phyloP scores from a whole-genome alignment of 176 grass and related monocot genomes.

The Musa beccarii region DNA sequence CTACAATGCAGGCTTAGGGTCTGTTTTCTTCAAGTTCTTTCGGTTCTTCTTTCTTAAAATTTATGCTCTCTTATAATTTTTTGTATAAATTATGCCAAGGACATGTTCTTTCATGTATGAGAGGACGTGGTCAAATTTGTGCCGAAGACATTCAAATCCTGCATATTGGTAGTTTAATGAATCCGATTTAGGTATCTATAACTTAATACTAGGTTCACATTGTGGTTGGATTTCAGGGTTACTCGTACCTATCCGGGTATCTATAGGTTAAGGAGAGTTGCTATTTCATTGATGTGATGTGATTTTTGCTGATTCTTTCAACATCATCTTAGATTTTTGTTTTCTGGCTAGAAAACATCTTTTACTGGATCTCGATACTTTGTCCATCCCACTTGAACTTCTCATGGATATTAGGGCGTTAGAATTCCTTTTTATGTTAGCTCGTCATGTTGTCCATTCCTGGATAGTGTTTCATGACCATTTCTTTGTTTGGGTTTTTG shows the following conservation, averaged over 20 bases:
- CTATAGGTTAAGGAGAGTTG: too few relatives aligned
- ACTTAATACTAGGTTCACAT: too few relatives aligned
- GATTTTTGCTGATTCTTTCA: neutral
- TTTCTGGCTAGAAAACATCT: neutral
- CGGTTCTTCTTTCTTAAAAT: neutral
- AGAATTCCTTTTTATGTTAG: neutral
- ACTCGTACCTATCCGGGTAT: too few relatives aligned
- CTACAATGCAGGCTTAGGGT: neutral
- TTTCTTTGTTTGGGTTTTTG: neutral
- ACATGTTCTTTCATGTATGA: neutral
- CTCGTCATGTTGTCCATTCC: too few relatives aligned
- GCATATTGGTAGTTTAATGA: neutral
- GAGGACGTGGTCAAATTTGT: neutral
- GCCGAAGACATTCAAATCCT: neutral
- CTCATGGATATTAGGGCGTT: neutral
- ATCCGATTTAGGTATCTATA: neutral
- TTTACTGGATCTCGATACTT: neutral
- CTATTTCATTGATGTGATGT: neutral
- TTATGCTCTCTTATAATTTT: neutral
- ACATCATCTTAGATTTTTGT: neutral
- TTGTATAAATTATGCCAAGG: neutral
- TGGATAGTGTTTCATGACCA: neutral
- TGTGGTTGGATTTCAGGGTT: too few relatives aligned
- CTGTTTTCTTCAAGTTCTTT: neutral
- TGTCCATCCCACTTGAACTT: neutral